Percentiles rank a stretch among this genome's conserved stretches.
Conservation (phyloP, 2,329 filamentous ascomycete species). For the Daldinia eschscholtzii region DNA sequence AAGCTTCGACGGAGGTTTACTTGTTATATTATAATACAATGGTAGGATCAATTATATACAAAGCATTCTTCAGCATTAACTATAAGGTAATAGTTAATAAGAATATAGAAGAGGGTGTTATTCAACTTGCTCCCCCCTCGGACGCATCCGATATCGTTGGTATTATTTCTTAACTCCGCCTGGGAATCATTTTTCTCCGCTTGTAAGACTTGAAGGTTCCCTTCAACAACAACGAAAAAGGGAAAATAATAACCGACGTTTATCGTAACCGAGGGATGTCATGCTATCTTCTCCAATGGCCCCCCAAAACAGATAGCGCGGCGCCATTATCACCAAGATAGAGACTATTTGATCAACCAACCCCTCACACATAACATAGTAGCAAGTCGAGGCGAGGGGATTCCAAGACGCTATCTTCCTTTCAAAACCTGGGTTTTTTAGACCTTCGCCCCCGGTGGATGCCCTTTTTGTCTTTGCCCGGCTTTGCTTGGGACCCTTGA, state of each 20-base stretch:
- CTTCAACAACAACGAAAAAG: slow-evolving; percentile 1
- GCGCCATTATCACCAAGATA: background rate
- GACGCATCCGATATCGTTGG: slow-evolving; percentile 25
- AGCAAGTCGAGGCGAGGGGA: slow-evolving; percentile 11
- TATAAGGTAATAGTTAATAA: slow-evolving; percentile 1
- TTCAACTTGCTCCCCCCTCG: slow-evolving; percentile 16
- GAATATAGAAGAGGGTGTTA: background rate
- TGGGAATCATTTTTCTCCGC: background rate
- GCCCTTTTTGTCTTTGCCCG: background rate
- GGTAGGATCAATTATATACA: background rate
- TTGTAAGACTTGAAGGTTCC: background rate
- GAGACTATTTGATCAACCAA: background rate
- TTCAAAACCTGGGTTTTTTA: background rate
- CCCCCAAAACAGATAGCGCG: background rate
- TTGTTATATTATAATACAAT: background rate
- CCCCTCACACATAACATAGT: slow-evolving; percentile 10
- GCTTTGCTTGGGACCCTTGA: background rate
- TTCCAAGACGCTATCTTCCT: slow-evolving; percentile 17
- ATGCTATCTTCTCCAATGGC: slow-evolving; percentile 1
- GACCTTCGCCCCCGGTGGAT: slow-evolving; percentile 1
- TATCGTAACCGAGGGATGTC: background rate
- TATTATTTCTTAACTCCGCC: background rate
- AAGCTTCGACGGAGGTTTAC: background rate
- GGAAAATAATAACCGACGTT: slow-evolving; percentile 1
- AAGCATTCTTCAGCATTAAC: background rate